Conservation (phyloP, 2,329 filamentous ascomycete species). For the Sporothrix phasma region DNA sequence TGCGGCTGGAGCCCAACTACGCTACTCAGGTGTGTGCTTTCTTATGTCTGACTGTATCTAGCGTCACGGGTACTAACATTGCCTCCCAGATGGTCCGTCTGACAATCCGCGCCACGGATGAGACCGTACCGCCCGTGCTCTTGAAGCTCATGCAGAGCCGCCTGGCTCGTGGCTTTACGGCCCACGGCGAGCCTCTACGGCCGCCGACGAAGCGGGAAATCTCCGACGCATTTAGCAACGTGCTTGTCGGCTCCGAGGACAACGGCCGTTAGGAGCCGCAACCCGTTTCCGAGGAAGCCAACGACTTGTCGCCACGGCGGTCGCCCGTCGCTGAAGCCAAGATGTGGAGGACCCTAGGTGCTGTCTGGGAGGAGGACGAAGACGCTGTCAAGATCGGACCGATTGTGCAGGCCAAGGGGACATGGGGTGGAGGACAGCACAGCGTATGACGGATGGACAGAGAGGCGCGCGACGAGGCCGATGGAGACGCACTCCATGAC, state of each 20-base stretch:
- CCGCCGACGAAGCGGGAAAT: slow-evolving; percentile 41
- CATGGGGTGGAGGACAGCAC: neutral
- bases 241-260: slow-evolving; percentile 36
- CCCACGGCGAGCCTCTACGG: slow-evolving; percentile 30
- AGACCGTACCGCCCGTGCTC: slow-evolving; percentile 69
- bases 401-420: neutral
- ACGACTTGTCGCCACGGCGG: neutral
- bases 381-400: neutral
- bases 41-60: neutral
- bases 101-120: slow-evolving; percentile 88
- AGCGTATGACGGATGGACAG: neutral
- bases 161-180: slow-evolving; percentile 47
- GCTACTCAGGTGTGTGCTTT: slow-evolving; percentile 66
- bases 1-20: slow-evolving; percentile 92
- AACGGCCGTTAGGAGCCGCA: slow-evolving; percentile 11
- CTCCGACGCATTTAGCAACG: slow-evolving; percentile 44
- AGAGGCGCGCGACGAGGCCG: neutral
- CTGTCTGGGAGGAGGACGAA: neutral
- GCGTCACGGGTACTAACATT: neutral
- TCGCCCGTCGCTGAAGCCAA: neutral
- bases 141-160: slow-evolving; percentile 82
- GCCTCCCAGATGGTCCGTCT: slow-evolving; percentile 79
- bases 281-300: neutral
- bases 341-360: neutral
- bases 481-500: neutral